Percentiles rank a stretch among this genome's conserved stretches.
Conservation (phyloP, 768 basidiomycete genomes). For the Termitomyces eurrhizus region DNA sequence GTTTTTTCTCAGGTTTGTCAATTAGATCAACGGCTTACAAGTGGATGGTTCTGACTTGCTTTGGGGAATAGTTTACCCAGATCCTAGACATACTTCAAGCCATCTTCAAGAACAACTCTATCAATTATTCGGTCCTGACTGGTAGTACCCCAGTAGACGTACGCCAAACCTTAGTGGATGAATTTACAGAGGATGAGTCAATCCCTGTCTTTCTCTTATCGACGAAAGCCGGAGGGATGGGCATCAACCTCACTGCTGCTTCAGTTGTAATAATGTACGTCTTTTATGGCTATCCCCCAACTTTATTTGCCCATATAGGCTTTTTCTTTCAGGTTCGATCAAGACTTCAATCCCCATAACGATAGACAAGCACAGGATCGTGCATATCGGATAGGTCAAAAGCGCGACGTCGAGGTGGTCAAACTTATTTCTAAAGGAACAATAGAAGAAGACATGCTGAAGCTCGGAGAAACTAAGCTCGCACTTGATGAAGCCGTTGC, state of each 20-base stretch:
- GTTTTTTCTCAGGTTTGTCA: constrained; percentile 87
- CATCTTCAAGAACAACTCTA: constrained; percentile 65
- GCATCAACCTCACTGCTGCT: constrained; percentile 94
- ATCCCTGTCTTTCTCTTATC: constrained; percentile 90
- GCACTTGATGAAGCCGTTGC: constrained; percentile 93
- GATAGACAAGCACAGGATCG: constrained; percentile 97
- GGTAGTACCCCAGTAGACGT: constrained; percentile 93
- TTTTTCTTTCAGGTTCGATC: constrained; percentile 69
- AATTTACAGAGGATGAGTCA: constrained; percentile 84
- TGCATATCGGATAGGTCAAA: constrained; percentile 95
- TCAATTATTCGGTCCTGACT: constrained; percentile 81
- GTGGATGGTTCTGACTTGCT: background rate
- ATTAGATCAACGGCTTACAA: background rate
- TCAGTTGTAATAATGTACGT: constrained; percentile 89
- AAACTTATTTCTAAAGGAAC: constrained; percentile 89
- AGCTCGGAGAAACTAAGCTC: constrained; percentile 85
- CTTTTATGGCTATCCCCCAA: constrained; percentile 4
- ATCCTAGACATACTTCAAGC: constrained; percentile 90
- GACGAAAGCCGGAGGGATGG: constrained; percentile 93
- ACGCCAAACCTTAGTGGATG: constrained; percentile 90
- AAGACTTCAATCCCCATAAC: constrained; percentile 98
- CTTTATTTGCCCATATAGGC: background rate
- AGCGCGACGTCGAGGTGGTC: constrained; percentile 89
- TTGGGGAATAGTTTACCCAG: constrained; percentile 75
- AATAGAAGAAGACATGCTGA: constrained; percentile 96